Conservation (phyloP, 2,329 filamentous ascomycete genomes). For the Stachybotrys echinatus region DNA sequence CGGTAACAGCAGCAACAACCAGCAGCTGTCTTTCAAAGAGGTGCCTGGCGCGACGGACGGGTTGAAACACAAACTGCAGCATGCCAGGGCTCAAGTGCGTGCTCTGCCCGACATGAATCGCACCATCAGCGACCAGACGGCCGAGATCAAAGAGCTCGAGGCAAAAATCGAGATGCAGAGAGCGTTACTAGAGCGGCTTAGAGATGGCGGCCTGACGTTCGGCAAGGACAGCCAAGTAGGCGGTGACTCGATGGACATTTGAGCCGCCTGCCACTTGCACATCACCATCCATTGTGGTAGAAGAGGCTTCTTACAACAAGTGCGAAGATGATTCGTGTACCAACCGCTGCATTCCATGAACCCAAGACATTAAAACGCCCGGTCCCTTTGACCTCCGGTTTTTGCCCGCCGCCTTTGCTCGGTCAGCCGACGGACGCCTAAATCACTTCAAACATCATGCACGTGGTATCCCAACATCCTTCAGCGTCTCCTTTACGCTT, state of each 20-base stretch:
- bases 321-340: neutral
- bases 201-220: slow-evolving; percentile 36
- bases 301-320: neutral
- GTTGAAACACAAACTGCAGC: slow-evolving; percentile 78
- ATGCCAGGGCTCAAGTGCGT: slow-evolving; percentile 62
- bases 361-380: too few relatives aligned
- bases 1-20: slow-evolving; percentile 25
- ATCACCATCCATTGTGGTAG: neutral
- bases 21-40: slow-evolving; percentile 58
- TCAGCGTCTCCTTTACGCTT: slow-evolving; percentile 62
- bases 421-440: neutral
- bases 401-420: too few relatives aligned
- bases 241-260: slow-evolving; percentile 37
- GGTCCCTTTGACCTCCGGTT: too few relatives aligned
- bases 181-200: slow-evolving; percentile 48
- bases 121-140: slow-evolving; percentile 61
- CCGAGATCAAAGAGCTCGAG: slow-evolving; percentile 64
- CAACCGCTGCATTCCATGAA: neutral
- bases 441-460: neutral
- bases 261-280: slow-evolving; percentile 6
- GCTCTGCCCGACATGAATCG: slow-evolving; percentile 66
- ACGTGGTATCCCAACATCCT: slow-evolving; percentile 36
- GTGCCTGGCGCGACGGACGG: slow-evolving; percentile 72
- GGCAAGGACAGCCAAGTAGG: slow-evolving; percentile 19
- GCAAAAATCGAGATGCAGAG: slow-evolving; percentile 58